phyloP scores from a whole-genome alignment of 768 basidiomycete species.

The Gyrodon lividus region DNA sequence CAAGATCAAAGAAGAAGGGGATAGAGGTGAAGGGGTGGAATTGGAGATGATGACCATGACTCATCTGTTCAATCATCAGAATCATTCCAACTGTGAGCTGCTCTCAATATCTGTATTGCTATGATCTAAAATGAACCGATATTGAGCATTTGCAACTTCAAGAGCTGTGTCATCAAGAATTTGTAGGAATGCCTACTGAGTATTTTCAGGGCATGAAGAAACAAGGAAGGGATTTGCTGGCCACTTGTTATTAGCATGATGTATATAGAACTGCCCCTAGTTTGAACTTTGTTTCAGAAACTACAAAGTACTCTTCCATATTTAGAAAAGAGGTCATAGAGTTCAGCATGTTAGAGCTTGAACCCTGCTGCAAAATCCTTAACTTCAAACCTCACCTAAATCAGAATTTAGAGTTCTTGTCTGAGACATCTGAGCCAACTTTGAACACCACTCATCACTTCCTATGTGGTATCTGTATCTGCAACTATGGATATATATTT shows the following conservation, averaged over 20 bases:
- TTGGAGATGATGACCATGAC: neutral
- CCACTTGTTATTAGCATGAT: neutral
- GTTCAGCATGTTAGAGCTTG: neutral
- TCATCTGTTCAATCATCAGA: neutral
- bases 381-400: neutral
- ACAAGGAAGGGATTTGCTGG: neutral
- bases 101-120: neutral
- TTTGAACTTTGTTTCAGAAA: neutral
- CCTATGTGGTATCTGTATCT: too few relatives aligned
- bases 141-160: neutral
- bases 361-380: neutral
- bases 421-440: too few relatives aligned
- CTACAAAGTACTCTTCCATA: neutral
- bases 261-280: neutral
- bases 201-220: neutral
- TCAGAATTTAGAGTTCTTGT: too few relatives aligned
- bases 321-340: neutral
- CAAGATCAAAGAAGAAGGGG: neutral
- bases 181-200: neutral
- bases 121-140: neutral
- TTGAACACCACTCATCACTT: too few relatives aligned
- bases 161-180: neutral
- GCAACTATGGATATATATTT: too few relatives aligned
- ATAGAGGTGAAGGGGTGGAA: neutral
- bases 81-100: neutral